A percentile compares a stretch with the other conserved stretches of the same genome.
Evolutionary conservation across 768 basidiomycete species (phyloP).

Genomic region (Austroboletus festivus): DNA sequence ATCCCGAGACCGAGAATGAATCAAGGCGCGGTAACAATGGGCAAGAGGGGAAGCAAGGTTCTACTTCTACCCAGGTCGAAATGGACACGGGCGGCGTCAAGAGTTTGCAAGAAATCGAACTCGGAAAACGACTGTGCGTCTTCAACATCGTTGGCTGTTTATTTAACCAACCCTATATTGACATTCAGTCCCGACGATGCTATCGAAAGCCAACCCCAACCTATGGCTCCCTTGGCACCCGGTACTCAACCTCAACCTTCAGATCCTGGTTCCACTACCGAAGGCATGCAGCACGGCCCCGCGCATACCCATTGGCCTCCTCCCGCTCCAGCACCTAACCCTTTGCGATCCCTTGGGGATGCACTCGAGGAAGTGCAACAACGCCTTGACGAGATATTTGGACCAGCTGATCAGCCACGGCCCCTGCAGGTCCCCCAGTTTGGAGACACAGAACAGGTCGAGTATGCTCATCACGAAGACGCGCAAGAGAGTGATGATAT

Average conservation of each 20-base stretch:
- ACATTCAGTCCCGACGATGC: constrained; percentile 12
- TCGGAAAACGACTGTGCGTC: constrained; percentile 14
- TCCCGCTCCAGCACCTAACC: constrained; percentile 41
- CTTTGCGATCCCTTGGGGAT: constrained; percentile 80
- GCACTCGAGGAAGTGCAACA: constrained; percentile 76
- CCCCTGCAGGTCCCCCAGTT: constrained; percentile 36
- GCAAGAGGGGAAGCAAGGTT: constrained; percentile 22
- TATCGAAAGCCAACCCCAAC: constrained; percentile 7
- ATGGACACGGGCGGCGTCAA: constrained; percentile 16
- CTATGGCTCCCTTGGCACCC: constrained; percentile 1
- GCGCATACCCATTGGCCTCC: constrained; percentile 39
- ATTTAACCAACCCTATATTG: neutral
- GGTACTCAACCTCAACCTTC: constrained; percentile 10
- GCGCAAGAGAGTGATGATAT: constrained; percentile 68
- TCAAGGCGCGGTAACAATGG: constrained; percentile 16
- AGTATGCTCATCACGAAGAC: constrained; percentile 61
- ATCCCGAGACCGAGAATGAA: constrained; percentile 15
- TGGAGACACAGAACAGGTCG: constrained; percentile 50
- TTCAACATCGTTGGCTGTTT: neutral
- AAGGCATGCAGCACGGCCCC: constrained; percentile 46
- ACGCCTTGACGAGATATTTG: constrained; percentile 80
- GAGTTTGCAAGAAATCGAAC: constrained; percentile 23
- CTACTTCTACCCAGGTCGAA: constrained; percentile 13
- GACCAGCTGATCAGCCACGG: constrained; percentile 34
- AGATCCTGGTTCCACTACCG: constrained; percentile 35